Evolutionary conservation across 352 stramenopile species (phyloP).

Genomic region (Hyaloperonospora arabidopsidis): DNA sequence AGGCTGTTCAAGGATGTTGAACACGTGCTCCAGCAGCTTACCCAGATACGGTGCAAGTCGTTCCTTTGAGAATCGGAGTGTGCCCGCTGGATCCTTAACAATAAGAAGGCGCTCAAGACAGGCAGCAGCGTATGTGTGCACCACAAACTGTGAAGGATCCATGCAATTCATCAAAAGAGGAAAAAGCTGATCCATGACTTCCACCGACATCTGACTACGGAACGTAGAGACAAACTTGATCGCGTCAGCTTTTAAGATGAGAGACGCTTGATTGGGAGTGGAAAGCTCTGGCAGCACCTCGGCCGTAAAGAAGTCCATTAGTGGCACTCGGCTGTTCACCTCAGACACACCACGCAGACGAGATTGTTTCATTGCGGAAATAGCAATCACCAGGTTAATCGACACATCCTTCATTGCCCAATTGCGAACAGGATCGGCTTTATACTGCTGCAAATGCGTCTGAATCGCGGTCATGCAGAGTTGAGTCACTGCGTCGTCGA

Average conservation of each 20-base stretch:
- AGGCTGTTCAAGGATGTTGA: constrained; percentile 91
- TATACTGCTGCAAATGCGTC: constrained; percentile 89
- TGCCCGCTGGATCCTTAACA: constrained; percentile 81
- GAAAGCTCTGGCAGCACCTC: constrained; percentile 93
- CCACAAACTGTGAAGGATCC: constrained; percentile 85
- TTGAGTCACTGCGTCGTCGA: constrained; percentile 89
- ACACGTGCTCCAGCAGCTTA: constrained; percentile 91
- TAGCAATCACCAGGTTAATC: constrained; percentile 93
- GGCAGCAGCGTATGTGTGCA: constrained; percentile 96
- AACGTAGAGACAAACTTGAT: constrained; percentile 99
- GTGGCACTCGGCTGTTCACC: constrained; percentile 89
- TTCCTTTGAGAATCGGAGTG: constrained; percentile 70
- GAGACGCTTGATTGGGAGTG: constrained; percentile 62
- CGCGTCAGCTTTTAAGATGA: constrained; percentile 94
- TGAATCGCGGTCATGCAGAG: constrained; percentile 90
- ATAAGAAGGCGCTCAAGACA: constrained; percentile 94
- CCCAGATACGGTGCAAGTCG: constrained; percentile 89
- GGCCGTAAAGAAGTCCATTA: constrained; percentile 94
- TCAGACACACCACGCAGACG: constrained; percentile 89
- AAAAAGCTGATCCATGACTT: constrained; percentile 90
- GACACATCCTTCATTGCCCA: constrained; percentile 95
- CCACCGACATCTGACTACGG: constrained; percentile 91
- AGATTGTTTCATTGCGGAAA: constrained; percentile 92
- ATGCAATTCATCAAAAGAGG: constrained; percentile 87
- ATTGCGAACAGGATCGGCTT: constrained; percentile 69